Percentiles rank a stretch among this genome's conserved stretches.
phyloP scores from a whole-genome alignment of 305 asterid species.

The Fraxinus ornus region DNA sequence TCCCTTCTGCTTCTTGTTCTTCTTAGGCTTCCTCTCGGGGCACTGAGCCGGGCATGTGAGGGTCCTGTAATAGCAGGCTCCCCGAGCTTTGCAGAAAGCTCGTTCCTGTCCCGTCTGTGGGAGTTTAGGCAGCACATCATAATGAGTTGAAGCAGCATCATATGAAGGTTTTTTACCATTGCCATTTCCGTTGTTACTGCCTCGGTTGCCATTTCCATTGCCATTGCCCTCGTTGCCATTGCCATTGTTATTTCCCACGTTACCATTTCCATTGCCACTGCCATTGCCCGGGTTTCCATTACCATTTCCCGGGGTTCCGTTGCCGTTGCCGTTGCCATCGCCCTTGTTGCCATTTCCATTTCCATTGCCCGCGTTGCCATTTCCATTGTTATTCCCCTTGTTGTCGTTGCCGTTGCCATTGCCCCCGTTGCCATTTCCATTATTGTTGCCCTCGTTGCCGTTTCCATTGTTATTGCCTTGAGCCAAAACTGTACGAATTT shows the following conservation, averaged over 20 bases:
- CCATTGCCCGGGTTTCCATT: constrained; percentile 22
- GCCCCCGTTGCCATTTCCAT: background rate
- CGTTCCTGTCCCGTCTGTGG: constrained; percentile 47
- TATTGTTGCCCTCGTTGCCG: background rate
- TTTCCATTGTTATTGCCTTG: constrained; percentile 18
- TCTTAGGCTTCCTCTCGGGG: constrained; percentile 59
- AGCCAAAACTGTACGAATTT: constrained; percentile 32
- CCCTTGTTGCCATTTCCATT: background rate
- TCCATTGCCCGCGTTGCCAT: background rate
- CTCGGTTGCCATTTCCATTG: constrained; percentile 12
- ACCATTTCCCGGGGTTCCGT: background rate
- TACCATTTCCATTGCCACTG: constrained; percentile 16
- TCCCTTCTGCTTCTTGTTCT: constrained; percentile 53
- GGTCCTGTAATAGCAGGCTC: constrained; percentile 40
- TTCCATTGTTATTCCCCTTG: background rate
- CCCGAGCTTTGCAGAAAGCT: constrained; percentile 41
- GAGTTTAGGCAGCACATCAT: constrained; percentile 26
- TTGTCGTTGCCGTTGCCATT: background rate
- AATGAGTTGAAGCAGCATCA: constrained; percentile 42
- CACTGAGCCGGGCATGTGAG: constrained; percentile 59
- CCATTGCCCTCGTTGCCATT: constrained; percentile 16
- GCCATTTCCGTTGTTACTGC: background rate
- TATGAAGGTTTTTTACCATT: constrained; percentile 14
- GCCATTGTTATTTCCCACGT: background rate
- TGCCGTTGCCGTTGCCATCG: background rate